These are phyloP conservation scores for Sugiyamaella smithiae DNA, from an alignment of 805 yeast genomes.

Conservation along the genomic window DNA sequence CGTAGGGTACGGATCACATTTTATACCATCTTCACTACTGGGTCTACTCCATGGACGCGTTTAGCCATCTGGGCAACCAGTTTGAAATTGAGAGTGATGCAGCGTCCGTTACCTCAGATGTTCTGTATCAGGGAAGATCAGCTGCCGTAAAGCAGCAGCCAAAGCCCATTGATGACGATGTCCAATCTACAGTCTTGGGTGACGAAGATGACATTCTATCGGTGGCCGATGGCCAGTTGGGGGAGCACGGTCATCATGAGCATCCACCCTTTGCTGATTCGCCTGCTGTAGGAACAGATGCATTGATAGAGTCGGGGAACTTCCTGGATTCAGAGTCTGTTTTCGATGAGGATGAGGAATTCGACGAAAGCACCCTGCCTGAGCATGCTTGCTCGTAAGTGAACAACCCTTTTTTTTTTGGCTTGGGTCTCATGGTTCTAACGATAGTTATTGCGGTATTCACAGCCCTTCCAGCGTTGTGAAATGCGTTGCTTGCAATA, in stretches of 20 bases:
- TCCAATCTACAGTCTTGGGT: constrained; percentile 19
- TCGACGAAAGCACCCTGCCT: constrained; percentile 32
- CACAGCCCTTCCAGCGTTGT: constrained; percentile 62
- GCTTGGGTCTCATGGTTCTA: too few species aligned
- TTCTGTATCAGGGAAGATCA: constrained; percentile 26
- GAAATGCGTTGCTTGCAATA: constrained; percentile 70
- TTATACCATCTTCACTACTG: neutral
- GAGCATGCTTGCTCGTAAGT: constrained; percentile 46
- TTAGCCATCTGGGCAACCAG: constrained; percentile 20
- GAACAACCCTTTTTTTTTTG: too few species aligned
- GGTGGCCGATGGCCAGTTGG: constrained; percentile 1
- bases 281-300: neutral
- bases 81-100: constrained; percentile 23
- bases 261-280: neutral
- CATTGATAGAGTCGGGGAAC: constrained; percentile 1
- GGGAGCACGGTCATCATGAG: neutral
- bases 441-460: constrained; percentile 64
- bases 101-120: constrained; percentile 30
- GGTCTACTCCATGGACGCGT: constrained; percentile 22
- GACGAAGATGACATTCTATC: constrained; percentile 5
- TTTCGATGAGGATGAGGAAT: constrained; percentile 20
- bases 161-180: constrained; percentile 17
- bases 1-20: too few species aligned
- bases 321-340: constrained; percentile 13
- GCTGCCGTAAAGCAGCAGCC: constrained; percentile 6